Evolutionary conservation across 345 rosid genomes (phyloP), one percentile per base, ranked within the genome.

Genomic region (Firmiana major): DNA sequence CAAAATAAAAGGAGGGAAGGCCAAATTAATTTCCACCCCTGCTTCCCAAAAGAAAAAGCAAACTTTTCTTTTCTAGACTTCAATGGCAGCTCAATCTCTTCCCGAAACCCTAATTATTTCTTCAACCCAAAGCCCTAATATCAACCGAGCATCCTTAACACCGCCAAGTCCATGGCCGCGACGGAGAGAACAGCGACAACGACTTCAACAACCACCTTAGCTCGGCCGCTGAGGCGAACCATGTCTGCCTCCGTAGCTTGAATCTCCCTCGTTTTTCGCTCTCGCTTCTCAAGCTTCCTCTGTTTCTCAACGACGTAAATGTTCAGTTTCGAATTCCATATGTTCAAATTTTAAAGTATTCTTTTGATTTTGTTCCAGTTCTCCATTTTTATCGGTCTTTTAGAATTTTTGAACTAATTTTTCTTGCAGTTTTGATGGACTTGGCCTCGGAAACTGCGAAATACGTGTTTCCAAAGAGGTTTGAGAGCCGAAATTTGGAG

Each of bases 291-390:
- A 94, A 63, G 85, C 94, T 12, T 82, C 90, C 6, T 84, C 91
- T 8, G 81, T 84, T 54, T 89, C 95, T 59, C 98, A 91, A 88
- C 87, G 97, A 88, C 90, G 99, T 93, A 93, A 82, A 78, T 85
- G 87, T 85, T 81, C 59, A 46, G 69, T 75, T n/a, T 22, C 77
- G 16, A 54, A 38, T 70, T 43, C 48, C 71, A 63, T 2, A 21
- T 58, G 53, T 79, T 78, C 43, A 28, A 58, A 13, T 13, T 58
- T 58, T 11, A 0, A 40, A 57, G 0, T 15, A 1, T 22, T 59
- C 6, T 55, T 24, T 2, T 43, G 19, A n/a, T 73, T 77, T 60
- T 28, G 3, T 55, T 48, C 24, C 73, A 24, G n/a, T 36, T 57
- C 38, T 49, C 26, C 11, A 31, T 58, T 74, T 12, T 51, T 84